Base-by-base conservation (phyloP, 2,329 filamentous ascomycete genomes). In the Penicillium sp. region DNA sequence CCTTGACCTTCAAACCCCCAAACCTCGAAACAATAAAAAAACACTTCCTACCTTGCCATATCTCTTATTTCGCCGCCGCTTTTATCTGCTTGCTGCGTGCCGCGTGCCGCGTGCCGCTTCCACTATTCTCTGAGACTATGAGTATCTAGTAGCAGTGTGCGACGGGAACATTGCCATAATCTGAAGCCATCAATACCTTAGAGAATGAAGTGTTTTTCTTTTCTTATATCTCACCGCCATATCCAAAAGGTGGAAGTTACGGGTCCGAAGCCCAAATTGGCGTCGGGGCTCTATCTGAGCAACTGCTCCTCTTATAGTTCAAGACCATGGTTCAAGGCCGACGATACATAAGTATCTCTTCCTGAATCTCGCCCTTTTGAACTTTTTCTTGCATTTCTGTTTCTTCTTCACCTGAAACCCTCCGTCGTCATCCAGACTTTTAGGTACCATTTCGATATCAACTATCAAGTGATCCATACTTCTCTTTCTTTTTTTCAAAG, bases 21-120 rank as follows among this genome's bases (percentile, higher is more conserved):
- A 49, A 25, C 34, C 16, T 35, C 14, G 28, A 49, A 49, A 49
- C 37, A 40, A 46, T 40, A 46, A 45, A 46, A 49, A 49, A 45
- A 40, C 29, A 16, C 34, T 45, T 46, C 29, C 34, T 18, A 28
- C 28, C 33, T 49, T 25, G 18, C 40, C 28, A 33, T 38, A 3
- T 8, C 37, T 31, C 44, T 25, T 25, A 25, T 7, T 25, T 7
- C 22, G 8, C 22, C 28, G 16, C 19, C 14, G 10, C 11, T 19
- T 41, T 22, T 41, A 40, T 29, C 36, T 46, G 29, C 14, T 46
- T 8, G 13, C n/a, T 28, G 10, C 36, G 44, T 46, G 33, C n/a
- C n/a, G n/a, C n/a, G n/a, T 8, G 13, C n/a, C 19, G 10, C 36
- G 44, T 46, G 33, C 12, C 9, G 28, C 18, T 14, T 33, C 27